Conservation (phyloP, 2,329 filamentous ascomycete genomes). For the Aaosphaeria pasadenensis region DNA sequence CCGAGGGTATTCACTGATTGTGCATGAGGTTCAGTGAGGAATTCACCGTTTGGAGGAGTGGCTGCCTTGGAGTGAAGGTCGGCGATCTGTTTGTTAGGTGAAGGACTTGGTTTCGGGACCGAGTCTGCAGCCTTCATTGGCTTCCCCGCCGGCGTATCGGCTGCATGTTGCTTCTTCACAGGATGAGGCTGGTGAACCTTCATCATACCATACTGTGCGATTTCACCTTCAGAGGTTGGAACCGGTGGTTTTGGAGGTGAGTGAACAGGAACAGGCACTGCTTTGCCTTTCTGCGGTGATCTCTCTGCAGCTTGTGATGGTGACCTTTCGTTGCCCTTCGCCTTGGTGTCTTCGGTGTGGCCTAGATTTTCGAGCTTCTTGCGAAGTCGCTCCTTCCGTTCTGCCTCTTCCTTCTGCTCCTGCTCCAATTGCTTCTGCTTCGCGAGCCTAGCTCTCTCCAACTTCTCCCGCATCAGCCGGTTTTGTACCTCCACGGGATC, state of each 20-base stretch:
- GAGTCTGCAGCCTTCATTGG: slow-evolving; percentile 3
- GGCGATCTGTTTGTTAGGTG: slow-evolving; percentile 18
- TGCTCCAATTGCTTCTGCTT: slow-evolving; percentile 56
- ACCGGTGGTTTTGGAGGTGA: slow-evolving; percentile 58
- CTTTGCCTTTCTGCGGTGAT: slow-evolving; percentile 46
- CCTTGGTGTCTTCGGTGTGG: slow-evolving; percentile 33
- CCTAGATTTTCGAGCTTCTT: slow-evolving; percentile 71
- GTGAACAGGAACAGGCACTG: slow-evolving; percentile 30
- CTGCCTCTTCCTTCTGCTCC: slow-evolving; percentile 70
- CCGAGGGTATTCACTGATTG: slow-evolving; percentile 14
- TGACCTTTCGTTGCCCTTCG: slow-evolving; percentile 30
- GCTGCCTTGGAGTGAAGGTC: slow-evolving; percentile 6
- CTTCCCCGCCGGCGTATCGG: slow-evolving; percentile 15
- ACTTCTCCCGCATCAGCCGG: slow-evolving; percentile 67
- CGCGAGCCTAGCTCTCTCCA: slow-evolving; percentile 66
- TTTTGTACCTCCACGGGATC: slow-evolving; percentile 63
- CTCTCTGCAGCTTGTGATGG: slow-evolving; percentile 31
- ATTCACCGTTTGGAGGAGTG: slow-evolving; percentile 8
- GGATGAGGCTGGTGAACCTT: slow-evolving; percentile 58
- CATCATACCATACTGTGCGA: slow-evolving; percentile 62
- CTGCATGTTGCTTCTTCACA: slow-evolving; percentile 35
- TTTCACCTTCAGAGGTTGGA: slow-evolving; percentile 55
- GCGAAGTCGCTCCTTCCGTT: slow-evolving; percentile 65
- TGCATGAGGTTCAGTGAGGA: slow-evolving; percentile 14
- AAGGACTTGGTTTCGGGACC: slow-evolving; percentile 10